Percentiles rank a stretch among this genome's conserved stretches.
Evolutionary conservation across 352 stramenopile species (phyloP).

Genomic region (Pythium phragmiticola): DNA sequence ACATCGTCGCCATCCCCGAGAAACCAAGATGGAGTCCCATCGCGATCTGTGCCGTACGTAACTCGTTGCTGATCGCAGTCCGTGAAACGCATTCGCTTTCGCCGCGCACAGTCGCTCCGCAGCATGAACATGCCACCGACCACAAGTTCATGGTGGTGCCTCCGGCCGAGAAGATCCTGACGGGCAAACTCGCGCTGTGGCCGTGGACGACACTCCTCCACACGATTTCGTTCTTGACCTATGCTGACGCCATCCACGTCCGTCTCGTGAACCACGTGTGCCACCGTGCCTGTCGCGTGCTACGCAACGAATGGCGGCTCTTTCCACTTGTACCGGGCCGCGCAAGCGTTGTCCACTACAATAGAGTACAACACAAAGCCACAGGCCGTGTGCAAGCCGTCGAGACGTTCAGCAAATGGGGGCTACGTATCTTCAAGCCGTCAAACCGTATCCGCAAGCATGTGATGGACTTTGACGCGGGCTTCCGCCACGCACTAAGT

Average conservation of each 20-base stretch:
- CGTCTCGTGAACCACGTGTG: conserved; percentile 40
- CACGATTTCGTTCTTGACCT: conserved; percentile 44
- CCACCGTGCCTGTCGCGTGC: conserved; percentile 35
- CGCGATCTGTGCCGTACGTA: conserved; percentile 21
- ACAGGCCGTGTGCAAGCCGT: conserved; percentile 46
- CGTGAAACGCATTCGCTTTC: neutral
- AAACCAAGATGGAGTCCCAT: conserved; percentile 27
- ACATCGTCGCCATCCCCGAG: conserved; percentile 27
- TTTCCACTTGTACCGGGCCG: conserved; percentile 38
- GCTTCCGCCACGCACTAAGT: conserved; percentile 51
- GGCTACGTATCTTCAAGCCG: conserved; percentile 44
- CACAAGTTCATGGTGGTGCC: conserved; percentile 31
- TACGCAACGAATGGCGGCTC: conserved; percentile 56
- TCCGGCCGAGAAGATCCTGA: conserved; percentile 22
- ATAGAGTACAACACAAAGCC: conserved; percentile 32
- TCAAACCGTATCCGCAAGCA: conserved; percentile 40
- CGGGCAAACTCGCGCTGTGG: conserved; percentile 33
- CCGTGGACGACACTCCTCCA: conserved; percentile 23
- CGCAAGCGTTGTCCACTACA: conserved; percentile 35
- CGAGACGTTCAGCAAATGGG: conserved; percentile 62
- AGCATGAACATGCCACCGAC: neutral
- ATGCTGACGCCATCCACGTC: conserved; percentile 44
- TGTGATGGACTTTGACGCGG: conserved; percentile 56
- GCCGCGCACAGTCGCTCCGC: neutral
- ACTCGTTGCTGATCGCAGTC: conserved; percentile 14